Evolutionary conservation across 768 basidiomycete species (phyloP), one percentile per base, ranked within the genome.

Genomic region (Boletus pseudo-olivaceus): DNA sequence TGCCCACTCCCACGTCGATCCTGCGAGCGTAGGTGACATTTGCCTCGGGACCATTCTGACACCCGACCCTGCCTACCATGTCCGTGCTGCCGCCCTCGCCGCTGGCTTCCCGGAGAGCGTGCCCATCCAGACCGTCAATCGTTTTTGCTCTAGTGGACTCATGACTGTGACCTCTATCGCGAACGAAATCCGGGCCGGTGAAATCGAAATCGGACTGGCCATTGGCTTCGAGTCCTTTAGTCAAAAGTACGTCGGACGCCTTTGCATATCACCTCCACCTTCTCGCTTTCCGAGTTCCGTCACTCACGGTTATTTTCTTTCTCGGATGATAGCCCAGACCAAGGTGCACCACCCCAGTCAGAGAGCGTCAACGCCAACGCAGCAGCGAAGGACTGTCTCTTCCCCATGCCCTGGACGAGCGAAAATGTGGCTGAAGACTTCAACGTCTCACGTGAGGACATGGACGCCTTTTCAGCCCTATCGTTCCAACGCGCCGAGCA

Each of bases 211-310:
- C 49, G 90, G 90, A 2, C 75, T 93, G 15, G 88, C 87, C 32
- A 68, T 91, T 44, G 93, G 90, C n/a, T 79, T 88, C 15, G 92
- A 95, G 70, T 88, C 83, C 71, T 92, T 96, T 92, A 85, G 87
- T 12, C 72, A 82, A 64, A 87, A 86, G 82, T 88, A 68, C 56
- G 81, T 67, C 43, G 4, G 30, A 14, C 3, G 30, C 5, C 20
- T 6, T n/a, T 19, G 26, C 35, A 37, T 7, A 7, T 29, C 3
- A 4, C 6, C 29, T 29, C 29, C 29, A 23, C 23, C 23, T 23
- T 23, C 23, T 23, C 23, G 23, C 23, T 30, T 11, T 6, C 34
- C 12, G 12, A 5, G 9, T 17, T 35, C n/a, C 2, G 19, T 32
- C n/a, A 5, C 32, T 54, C 11, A 50, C n/a, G 6, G 0, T 23